Conservation (phyloP, 352 stramenopile genomes). For the Pythium biforme region DNA sequence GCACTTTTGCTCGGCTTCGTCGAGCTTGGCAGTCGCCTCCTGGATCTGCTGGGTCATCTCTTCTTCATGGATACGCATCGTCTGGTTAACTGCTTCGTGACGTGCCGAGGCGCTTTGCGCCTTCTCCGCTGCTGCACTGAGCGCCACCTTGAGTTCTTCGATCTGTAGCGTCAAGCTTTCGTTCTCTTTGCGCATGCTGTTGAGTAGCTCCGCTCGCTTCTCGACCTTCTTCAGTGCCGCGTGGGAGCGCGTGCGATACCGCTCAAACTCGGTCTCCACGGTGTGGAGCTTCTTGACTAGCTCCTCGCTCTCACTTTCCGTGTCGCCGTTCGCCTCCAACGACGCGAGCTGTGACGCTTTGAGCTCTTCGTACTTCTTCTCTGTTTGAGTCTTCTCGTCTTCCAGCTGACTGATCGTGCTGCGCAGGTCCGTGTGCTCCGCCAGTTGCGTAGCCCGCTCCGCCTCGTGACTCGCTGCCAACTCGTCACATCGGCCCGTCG, state of each 20-base stretch:
- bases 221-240: constrained; percentile 81
- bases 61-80: constrained; percentile 34
- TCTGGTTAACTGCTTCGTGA: constrained; percentile 28
- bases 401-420: background rate
- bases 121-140: constrained; percentile 1
- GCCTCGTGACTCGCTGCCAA: background rate
- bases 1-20: constrained; percentile 8
- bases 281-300: constrained; percentile 38
- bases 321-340: constrained; percentile 20
- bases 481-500: background rate
- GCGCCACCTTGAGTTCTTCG: background rate
- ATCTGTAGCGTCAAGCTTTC: constrained; percentile 29
- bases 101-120: background rate
- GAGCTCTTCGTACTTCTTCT: constrained; percentile 27
- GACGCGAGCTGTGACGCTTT: constrained; percentile 22
- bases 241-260: constrained; percentile 64
- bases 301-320: constrained; percentile 18
- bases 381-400: constrained; percentile 18
- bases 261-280: constrained; percentile 56
- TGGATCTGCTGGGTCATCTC: constrained; percentile 37
- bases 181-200: constrained; percentile 79
- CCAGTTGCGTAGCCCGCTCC: background rate
- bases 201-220: constrained; percentile 74
- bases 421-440: background rate
- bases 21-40: constrained; percentile 3